These are phyloP conservation scores for Boletus fagicola DNA, from an alignment of 768 basidiomycete species.

Conservation along the genomic window DNA sequence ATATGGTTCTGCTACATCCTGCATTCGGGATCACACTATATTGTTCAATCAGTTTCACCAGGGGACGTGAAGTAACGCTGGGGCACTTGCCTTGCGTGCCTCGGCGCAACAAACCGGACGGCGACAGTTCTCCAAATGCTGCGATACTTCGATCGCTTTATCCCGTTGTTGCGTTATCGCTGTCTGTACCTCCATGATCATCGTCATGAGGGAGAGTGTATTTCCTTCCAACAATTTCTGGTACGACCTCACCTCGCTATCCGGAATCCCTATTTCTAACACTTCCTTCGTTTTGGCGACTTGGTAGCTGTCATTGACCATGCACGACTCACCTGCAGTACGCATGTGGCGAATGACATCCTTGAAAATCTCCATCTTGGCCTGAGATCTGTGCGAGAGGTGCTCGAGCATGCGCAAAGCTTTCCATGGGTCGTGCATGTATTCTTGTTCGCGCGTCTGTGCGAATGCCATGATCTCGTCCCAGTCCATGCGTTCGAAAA, in stretches of 20 bases:
- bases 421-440: neutral
- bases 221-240: neutral
- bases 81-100: neutral
- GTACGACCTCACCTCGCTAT: neutral
- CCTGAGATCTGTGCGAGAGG: neutral
- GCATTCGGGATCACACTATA: neutral
- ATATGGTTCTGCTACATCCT: neutral
- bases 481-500: neutral
- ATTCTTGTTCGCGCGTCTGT: neutral
- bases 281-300: neutral
- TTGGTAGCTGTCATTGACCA: neutral
- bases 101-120: neutral
- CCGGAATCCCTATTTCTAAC: neutral
- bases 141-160: neutral
- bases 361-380: neutral
- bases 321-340: neutral
- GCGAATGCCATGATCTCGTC: slow-evolving; percentile 1
- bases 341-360: neutral
- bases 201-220: neutral
- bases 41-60: neutral
- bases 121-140: neutral
- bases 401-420: slow-evolving; percentile 3
- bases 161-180: neutral
- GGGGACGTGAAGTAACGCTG: neutral
- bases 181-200: neutral